Base-by-base conservation (phyloP, 768 basidiomycete genomes). In the Amanita subjunquillea region DNA sequence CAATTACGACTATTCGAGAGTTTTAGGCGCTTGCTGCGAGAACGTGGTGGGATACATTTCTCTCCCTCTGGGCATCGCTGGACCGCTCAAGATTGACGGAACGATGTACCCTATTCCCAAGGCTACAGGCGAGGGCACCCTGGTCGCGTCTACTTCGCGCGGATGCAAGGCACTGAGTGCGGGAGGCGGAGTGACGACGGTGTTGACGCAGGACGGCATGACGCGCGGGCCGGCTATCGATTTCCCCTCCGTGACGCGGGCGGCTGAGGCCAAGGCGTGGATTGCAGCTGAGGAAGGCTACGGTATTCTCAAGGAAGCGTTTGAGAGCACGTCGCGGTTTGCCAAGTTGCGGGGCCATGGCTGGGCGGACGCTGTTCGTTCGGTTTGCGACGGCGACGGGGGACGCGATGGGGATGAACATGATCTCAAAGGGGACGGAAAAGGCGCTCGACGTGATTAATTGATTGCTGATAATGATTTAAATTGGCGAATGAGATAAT, bases 401-500 rank as follows among this genome's bases (percentile, higher is more conserved):
- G 29, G 95, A 98, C 62, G 95, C 96, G 39, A 99, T 98, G 95
- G 96, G 96, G 15, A 99, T 99, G 96, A 99, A n/a, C n/a, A n/a
- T n/a, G n/a, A n/a, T n/a, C n/a, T n/a, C n/a, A n/a, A n/a, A n/a
- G n/a, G n/a, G n/a, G n/a, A n/a, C n/a, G n/a, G n/a, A n/a, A n/a
- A n/a, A n/a, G n/a, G n/a, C n/a, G n/a, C n/a, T n/a, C n/a, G n/a
- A n/a, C n/a, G n/a, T n/a, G n/a, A n/a, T n/a, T n/a, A n/a, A n/a
- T n/a, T n/a, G n/a, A n/a, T n/a, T n/a, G n/a, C n/a, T n/a, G n/a
- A n/a, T n/a, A n/a, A n/a, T n/a, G n/a, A n/a, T n/a, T n/a, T n/a
- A n/a, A n/a, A n/a, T n/a, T n/a, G 17, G 17, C 17, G 17, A 17
- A 17, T 17, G 17, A 17, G 17, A 17, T 17, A 17, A 17, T 17